phyloP scores from a whole-genome alignment of 208 protist genomes.

The Wallacemonas collosoma region DNA sequence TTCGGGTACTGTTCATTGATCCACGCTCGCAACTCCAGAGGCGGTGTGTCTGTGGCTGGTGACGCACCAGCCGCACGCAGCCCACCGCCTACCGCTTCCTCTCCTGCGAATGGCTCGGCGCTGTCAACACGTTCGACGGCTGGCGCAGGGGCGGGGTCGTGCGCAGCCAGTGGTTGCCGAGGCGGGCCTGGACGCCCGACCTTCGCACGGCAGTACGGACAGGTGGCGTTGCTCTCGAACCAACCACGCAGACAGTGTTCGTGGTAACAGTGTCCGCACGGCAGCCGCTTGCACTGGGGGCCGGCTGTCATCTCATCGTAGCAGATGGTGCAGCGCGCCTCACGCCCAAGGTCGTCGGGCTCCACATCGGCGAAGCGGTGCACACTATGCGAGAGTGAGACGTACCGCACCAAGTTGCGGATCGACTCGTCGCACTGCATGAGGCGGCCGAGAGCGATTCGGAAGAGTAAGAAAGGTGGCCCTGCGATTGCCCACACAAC shows the following conservation, averaged over 20 bases:
- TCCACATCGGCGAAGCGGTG: constrained; percentile 37
- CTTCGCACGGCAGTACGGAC: constrained; percentile 83
- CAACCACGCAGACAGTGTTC: constrained; percentile 70
- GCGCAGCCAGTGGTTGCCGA: constrained; percentile 7
- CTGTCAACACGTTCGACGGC: too few species aligned
- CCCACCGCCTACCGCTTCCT: constrained; percentile 1
- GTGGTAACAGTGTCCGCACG: constrained; percentile 89
- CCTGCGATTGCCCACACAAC: constrained; percentile 34
- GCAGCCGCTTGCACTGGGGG: constrained; percentile 55
- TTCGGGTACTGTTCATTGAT: neutral
- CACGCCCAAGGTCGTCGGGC: constrained; percentile 53
- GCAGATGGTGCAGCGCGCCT: constrained; percentile 81
- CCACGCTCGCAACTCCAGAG: neutral
- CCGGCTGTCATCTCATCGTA: constrained; percentile 77
- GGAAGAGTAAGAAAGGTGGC: constrained; percentile 57
- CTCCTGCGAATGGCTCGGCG: too few species aligned
- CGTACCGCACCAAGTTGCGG: constrained; percentile 38
- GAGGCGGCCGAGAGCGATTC: constrained; percentile 36
- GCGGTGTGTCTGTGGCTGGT: neutral
- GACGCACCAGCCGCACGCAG: neutral
- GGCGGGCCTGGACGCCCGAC: constrained; percentile 16
- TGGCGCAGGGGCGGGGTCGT: constrained; percentile 1
- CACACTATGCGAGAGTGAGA: constrained; percentile 37
- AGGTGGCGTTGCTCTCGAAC: constrained; percentile 78
- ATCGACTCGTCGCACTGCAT: constrained; percentile 43